Evolutionary conservation across 306 rosid species (phyloP), one percentile per base, ranked within the genome.

Genomic region (Cercis canadensis): DNA sequence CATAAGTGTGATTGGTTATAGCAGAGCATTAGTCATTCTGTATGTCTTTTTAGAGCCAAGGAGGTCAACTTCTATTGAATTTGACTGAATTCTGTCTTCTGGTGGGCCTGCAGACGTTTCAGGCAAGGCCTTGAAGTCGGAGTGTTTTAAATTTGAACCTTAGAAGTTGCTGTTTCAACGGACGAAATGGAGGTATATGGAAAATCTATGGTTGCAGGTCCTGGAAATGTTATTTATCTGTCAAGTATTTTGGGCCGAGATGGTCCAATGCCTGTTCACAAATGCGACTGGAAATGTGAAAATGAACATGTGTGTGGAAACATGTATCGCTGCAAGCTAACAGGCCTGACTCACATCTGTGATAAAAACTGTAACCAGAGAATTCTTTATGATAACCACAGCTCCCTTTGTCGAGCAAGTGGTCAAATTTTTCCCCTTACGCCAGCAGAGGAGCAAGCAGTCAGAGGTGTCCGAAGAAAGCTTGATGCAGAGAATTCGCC

Each of bases 321-420:
- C 74, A 91, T 91, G 90, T 94, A 89, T 72, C 86, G 88, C 80
- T 94, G 99, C 96, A 94, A 91, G 82, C 75, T 85, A 57, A 91
- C 99, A 36, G 97, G 97, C 65, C 80, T 87, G 70, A 94, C 97
- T 80, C 99, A 94, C 87, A 91, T 94, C 69, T 94, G 99, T 79
- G 99, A 95, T 90, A 91, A 89, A 67, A 95, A 95, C 85, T 95
- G 97, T 85, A 79, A 89, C 85, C 97, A 89, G 86, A 83, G 96
- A 84, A 95, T 95, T 85, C 62, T 95, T 71, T 95, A 91, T 74
- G 99, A 95, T 73, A 95, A 95, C 85, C 96, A 90, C 53, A 92
- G 89, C 85, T 92, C 98, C 33, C 90, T 90, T 61, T 90, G 96
- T 75, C 76, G 93, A 51, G 98, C 96, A 7, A 92, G 98, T 59